Evolutionary conservation across 371 early-diverging fungal genomes (phyloP).

Genomic region (Mucor irregularis): DNA sequence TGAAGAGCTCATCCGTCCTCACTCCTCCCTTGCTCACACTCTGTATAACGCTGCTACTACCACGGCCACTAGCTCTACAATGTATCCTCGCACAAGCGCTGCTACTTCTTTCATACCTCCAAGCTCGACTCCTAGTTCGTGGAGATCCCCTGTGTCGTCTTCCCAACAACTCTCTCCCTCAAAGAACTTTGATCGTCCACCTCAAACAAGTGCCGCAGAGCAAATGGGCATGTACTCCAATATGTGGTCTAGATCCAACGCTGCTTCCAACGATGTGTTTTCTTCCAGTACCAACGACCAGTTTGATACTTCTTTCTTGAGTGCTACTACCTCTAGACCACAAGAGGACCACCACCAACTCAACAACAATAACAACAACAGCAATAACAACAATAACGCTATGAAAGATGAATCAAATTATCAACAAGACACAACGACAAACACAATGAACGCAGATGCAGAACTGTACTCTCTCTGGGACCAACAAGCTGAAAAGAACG

Average conservation of each 20-base stretch:
- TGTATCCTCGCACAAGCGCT: neutral
- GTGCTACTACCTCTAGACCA: no score
- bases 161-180: neutral
- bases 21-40: neutral
- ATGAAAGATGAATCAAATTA: no score
- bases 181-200: neutral
- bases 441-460: neutral
- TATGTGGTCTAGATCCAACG: neutral
- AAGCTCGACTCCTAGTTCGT: neutral
- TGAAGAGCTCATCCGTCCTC: slow-evolving; percentile 11
- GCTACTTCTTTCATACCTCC: slow-evolving; percentile 9
- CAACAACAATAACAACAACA: neutral
- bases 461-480: slow-evolving; percentile 5
- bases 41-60: neutral
- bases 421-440: no score
- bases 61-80: neutral
- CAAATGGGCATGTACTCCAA: slow-evolving; percentile 16
- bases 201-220: neutral
- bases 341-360: neutral
- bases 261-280: neutral
- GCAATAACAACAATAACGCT: no score
- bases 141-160: slow-evolving; percentile 5
- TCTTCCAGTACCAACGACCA: neutral
- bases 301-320: no score
- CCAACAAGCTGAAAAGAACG: neutral